A percentile compares a stretch with the other conserved stretches of the same genome.
Conservation (phyloP, 148 eudicot species). For the Rhododendron griersonianum region DNA sequence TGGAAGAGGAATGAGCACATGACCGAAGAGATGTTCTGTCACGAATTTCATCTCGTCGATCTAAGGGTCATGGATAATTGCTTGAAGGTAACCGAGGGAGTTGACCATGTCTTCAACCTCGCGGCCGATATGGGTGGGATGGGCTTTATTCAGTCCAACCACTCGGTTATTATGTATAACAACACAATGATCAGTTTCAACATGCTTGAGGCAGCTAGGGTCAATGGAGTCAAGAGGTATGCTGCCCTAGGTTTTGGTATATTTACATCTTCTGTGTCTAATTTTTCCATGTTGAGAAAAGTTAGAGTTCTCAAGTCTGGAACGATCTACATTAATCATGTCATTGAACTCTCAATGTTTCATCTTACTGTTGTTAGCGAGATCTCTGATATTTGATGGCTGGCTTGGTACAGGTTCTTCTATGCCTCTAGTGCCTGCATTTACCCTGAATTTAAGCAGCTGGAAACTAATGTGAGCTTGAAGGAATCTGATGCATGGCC, state of each 20-base stretch:
- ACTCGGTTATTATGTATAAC: constrained; percentile 22
- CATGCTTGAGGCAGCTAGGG: constrained; percentile 26
- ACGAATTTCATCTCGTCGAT: constrained; percentile 23
- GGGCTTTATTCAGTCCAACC: constrained; percentile 27
- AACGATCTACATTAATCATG: not conserved
- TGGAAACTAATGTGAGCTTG: constrained; percentile 60
- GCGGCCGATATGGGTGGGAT: constrained; percentile 30
- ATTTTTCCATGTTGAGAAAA: not conserved
- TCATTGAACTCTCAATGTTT: not conserved
- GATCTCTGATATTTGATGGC: not conserved
- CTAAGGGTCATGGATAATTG: constrained; percentile 23
- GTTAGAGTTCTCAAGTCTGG: not conserved
- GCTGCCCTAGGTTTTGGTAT: not conserved
- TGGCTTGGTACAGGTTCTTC: constrained; percentile 29
- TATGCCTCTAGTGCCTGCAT: constrained; percentile 60
- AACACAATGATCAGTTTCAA: constrained; percentile 26
- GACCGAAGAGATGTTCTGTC: constrained; percentile 25
- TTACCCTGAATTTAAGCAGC: constrained; percentile 59
- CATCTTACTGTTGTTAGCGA: not conserved
- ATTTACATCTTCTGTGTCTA: not conserved
- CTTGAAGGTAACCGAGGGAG: constrained; percentile 17
- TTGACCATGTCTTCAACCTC: constrained; percentile 22
- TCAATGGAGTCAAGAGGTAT: constrained; percentile 23
- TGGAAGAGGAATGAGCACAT: constrained; percentile 29
- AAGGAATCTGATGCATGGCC: constrained; percentile 63